phyloP scores from a whole-genome alignment of 345 rosid species.

The Eucalyptus pauciflora region DNA sequence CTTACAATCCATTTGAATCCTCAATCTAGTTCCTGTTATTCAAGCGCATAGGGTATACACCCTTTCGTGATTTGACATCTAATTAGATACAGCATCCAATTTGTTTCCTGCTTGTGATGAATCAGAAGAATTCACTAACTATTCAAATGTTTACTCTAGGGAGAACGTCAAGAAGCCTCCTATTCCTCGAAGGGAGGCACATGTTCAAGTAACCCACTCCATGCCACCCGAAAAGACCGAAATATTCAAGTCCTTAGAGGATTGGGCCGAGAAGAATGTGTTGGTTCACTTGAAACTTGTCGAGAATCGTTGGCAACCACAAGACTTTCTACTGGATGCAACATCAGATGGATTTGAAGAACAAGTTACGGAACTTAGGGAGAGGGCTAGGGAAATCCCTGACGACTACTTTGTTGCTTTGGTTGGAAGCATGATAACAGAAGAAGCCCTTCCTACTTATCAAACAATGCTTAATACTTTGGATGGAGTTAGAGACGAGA shows the following conservation, averaged over 20 bases:
- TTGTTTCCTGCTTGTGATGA: not conserved
- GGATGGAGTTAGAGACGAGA: conserved; percentile 68
- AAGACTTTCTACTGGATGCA: conserved; percentile 78
- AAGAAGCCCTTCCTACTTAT: conserved; percentile 77
- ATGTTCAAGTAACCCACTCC: conserved; percentile 70
- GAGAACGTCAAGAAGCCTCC: conserved; percentile 56
- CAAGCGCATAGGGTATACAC: not conserved
- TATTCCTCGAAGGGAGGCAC: conserved; percentile 61
- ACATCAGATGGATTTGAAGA: conserved; percentile 71
- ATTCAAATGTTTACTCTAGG: conserved; percentile 16
- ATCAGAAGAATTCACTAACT: not conserved
- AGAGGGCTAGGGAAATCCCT: conserved; percentile 71
- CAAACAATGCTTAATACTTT: conserved; percentile 64
- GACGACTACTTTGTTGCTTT: conserved; percentile 78
- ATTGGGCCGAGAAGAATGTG: conserved; percentile 67
- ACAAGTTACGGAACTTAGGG: conserved; percentile 67
- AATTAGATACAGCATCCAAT: not conserved
- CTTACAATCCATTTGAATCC: not conserved
- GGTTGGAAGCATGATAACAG: conserved; percentile 78
- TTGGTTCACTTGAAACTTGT: conserved; percentile 60
- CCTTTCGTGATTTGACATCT: not conserved
- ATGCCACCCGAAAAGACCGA: conserved; percentile 85
- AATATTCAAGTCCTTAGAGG: conserved; percentile 73
- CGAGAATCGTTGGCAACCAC: conserved; percentile 91
- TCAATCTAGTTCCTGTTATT: not conserved